Conservation (phyloP, 2,329 filamentous ascomycete genomes). For the Penicillium griseofulvum region DNA sequence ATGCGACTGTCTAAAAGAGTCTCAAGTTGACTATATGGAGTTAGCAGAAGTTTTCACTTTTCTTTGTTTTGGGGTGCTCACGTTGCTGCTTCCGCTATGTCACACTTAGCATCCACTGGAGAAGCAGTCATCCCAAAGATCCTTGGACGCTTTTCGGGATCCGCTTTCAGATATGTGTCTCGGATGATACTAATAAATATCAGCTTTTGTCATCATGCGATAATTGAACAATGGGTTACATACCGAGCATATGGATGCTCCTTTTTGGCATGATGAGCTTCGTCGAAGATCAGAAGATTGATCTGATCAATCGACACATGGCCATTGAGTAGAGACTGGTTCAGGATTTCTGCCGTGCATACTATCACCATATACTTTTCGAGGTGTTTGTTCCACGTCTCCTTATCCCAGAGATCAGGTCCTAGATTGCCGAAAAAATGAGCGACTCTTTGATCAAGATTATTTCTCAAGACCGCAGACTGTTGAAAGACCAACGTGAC, state of each 20-base stretch:
- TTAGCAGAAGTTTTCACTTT: conserved; percentile 6
- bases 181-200: conserved; percentile 66
- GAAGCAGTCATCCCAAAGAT: conserved; percentile 98
- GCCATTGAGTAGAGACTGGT: conserved; percentile 72
- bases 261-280: conserved; percentile 94
- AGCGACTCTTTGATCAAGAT: conserved; percentile 72
- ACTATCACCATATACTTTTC: conserved; percentile 76
- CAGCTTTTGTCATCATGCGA: not conserved
- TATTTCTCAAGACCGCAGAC: conserved; percentile 73
- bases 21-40: conserved; percentile 62
- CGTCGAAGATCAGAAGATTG: conserved; percentile 90
- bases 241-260: conserved; percentile 80
- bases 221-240: not conserved
- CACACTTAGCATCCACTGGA: conserved; percentile 77
- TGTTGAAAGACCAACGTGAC: conserved; percentile 91
- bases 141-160: conserved; percentile 58
- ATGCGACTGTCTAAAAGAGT: conserved; percentile 76
- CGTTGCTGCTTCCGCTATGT: conserved; percentile 67
- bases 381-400: conserved; percentile 60
- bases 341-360: conserved; percentile 85
- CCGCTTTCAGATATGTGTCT: conserved; percentile 68
- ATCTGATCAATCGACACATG: conserved; percentile 79
- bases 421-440: conserved; percentile 71
- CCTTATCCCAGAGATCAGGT: conserved; percentile 58
- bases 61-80: conserved; percentile 24